Conservation (phyloP, 129 eudicot species). For the Cynara cardunculus region DNA sequence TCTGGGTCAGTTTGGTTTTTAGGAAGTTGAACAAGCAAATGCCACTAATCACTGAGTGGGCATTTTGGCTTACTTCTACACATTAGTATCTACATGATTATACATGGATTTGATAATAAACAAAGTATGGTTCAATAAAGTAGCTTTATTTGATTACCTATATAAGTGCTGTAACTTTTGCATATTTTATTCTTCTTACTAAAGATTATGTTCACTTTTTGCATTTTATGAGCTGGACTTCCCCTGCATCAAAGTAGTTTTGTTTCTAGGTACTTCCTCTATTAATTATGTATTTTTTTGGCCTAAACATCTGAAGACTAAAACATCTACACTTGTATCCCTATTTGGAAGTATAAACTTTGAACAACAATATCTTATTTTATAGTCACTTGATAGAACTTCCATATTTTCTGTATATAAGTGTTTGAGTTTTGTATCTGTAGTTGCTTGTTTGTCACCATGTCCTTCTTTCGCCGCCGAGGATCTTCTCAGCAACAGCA, state of each 20-base stretch:
- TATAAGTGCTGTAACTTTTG: slow-evolving; percentile 9
- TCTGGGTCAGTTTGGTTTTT: not conserved
- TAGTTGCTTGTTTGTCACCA: slow-evolving; percentile 19
- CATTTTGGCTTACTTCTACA: slow-evolving; percentile 10
- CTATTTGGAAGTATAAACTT: not conserved
- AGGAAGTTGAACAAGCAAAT: not conserved
- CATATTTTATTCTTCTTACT: slow-evolving; percentile 7
- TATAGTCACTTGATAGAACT: not conserved
- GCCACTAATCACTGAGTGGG: not conserved
- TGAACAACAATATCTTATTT: not conserved
- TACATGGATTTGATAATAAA: slow-evolving; percentile 17
- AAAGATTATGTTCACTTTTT: slow-evolving; percentile 1
- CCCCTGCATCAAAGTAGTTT: slow-evolving; percentile 16
- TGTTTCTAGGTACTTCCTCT: not conserved
- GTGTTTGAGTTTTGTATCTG: slow-evolving; percentile 2
- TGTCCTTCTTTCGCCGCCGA: slow-evolving; percentile 60
- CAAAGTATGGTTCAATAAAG: slow-evolving; percentile 23
- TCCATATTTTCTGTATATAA: not conserved
- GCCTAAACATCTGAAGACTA: slow-evolving; percentile 5
- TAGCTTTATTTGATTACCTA: slow-evolving; percentile 16
- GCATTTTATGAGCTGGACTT: slow-evolving; percentile 18
- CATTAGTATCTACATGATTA: not conserved
- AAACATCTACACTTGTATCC: not conserved
- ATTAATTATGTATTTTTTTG: not conserved
- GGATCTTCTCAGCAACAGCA: slow-evolving; percentile 43